Conservation (phyloP, 371 early-diverging fungal species). For the Apophysomyces ossiformis region DNA sequence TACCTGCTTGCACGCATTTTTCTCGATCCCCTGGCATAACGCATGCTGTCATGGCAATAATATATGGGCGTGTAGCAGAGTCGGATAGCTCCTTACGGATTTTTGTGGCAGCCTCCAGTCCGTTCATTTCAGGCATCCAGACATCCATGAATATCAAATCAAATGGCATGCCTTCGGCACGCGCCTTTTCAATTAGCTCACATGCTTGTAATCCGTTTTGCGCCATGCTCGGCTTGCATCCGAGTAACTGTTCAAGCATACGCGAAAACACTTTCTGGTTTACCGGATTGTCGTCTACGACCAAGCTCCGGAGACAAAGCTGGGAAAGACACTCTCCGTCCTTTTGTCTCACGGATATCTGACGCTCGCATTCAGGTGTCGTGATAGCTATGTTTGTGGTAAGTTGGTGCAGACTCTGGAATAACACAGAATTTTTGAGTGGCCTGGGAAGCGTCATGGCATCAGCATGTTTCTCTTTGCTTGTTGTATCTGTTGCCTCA, state of each 20-base stretch:
- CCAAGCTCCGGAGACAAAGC: conserved; percentile 38
- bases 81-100: conserved; percentile 42
- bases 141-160: conserved; percentile 60
- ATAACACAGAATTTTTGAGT: conserved; percentile 21
- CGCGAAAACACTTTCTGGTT: conserved; percentile 53
- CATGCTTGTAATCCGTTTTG: conserved; percentile 52
- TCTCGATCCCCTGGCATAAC: conserved; percentile 61
- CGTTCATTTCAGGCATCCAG: conserved; percentile 66
- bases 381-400: neutral
- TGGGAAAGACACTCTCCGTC: neutral
- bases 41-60: conserved; percentile 61
- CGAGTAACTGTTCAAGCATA: conserved; percentile 36
- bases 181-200: conserved; percentile 31
- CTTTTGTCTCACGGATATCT: neutral
- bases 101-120: conserved; percentile 46
- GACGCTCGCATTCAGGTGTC: neutral
- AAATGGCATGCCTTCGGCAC: conserved; percentile 22
- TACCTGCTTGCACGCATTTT: conserved; percentile 52
- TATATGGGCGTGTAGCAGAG: conserved; percentile 41
- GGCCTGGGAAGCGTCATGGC: conserved; percentile 11
- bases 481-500: neutral
- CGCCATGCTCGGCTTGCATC: conserved; percentile 28
- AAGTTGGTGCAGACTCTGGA: conserved; percentile 13
- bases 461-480: neutral
- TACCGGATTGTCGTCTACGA: conserved; percentile 62